Conservation (phyloP, 176 grass and related monocot genomes). For the Aegilops bicornis region DNA sequence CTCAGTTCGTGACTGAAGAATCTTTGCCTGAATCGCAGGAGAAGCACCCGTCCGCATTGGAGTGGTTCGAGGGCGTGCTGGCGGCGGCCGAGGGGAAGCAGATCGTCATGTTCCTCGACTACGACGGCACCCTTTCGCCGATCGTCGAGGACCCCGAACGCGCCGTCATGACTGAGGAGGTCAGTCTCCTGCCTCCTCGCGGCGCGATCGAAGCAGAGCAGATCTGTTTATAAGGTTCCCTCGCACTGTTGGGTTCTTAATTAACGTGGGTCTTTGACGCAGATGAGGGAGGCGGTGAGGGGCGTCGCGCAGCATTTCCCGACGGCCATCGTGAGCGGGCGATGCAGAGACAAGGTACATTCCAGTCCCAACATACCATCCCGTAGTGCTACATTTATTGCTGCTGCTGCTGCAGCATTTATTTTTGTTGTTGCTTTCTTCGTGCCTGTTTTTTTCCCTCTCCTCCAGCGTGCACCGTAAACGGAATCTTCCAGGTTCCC, state of each 20-base stretch:
- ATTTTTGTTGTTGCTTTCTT: not conserved
- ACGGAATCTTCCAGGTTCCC: not conserved
- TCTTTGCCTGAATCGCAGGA: slow-evolving; percentile 31
- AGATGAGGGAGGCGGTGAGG: slow-evolving; percentile 80
- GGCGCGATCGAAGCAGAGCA: not conserved
- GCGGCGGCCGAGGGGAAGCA: slow-evolving; percentile 59
- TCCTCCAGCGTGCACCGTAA: not conserved
- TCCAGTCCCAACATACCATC: not conserved
- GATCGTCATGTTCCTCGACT: slow-evolving; percentile 88
- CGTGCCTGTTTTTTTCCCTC: not conserved
- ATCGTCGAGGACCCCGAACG: slow-evolving; percentile 85
- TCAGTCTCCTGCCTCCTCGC: not conserved
- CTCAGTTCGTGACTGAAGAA: not conserved
- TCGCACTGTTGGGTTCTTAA: not conserved
- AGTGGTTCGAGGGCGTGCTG: slow-evolving; percentile 43
- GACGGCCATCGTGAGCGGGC: slow-evolving; percentile 89
- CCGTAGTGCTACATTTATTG: too few species aligned
- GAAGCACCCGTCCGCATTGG: slow-evolving; percentile 77
- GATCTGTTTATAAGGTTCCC: not conserved
- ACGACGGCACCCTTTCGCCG: slow-evolving; percentile 92
- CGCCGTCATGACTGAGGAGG: slow-evolving; percentile 74
- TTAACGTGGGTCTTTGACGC: not conserved
- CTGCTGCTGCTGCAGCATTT: not conserved
- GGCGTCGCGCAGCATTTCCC: slow-evolving; percentile 72
- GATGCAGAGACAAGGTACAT: slow-evolving; percentile 90